Conservation (phyloP, 352 stramenopile species). For the Globisporangium carolinianum region DNA sequence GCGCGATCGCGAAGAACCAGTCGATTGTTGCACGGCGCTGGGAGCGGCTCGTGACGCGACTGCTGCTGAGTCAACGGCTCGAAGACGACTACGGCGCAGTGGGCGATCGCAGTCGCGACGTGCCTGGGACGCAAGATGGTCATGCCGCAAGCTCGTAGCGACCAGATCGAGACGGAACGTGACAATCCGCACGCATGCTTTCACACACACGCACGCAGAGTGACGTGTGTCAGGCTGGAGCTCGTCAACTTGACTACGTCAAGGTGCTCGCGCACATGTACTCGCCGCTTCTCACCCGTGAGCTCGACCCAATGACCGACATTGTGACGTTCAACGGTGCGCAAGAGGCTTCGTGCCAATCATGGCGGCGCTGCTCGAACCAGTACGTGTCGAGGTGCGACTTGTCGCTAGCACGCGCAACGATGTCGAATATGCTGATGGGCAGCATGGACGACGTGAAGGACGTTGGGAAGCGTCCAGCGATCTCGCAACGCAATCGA, state of each 20-base stretch:
- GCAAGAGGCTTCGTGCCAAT: conserved; percentile 81
- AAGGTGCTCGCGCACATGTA: conserved; percentile 79
- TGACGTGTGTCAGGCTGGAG: no score
- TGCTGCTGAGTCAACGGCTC: conserved; percentile 65
- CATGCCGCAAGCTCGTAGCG: no score
- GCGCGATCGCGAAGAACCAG: conserved; percentile 60
- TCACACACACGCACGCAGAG: no score
- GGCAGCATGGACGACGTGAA: no score
- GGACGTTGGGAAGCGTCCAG: no score
- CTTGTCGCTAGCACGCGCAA: no score
- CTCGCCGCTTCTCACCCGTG: conserved; percentile 48
- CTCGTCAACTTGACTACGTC: conserved; percentile 57
- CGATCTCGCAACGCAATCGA: no score
- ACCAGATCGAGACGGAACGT: no score
- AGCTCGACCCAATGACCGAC: conserved; percentile 68
- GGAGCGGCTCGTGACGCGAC: conserved; percentile 51
- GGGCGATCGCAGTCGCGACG: background rate
- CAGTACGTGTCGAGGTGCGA: conserved; percentile 15
- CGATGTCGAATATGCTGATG: no score
- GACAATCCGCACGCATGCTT: no score
- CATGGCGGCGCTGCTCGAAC: conserved; percentile 69
- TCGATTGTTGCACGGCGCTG: conserved; percentile 52
- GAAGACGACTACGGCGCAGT: conserved; percentile 70
- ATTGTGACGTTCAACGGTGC: conserved; percentile 87
- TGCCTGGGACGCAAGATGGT: no score